Percentiles rank a stretch among this genome's conserved stretches.
phyloP scores from a whole-genome alignment of 495 filamentous ascomycete genomes.

The Hypoxylon cercidicola region DNA sequence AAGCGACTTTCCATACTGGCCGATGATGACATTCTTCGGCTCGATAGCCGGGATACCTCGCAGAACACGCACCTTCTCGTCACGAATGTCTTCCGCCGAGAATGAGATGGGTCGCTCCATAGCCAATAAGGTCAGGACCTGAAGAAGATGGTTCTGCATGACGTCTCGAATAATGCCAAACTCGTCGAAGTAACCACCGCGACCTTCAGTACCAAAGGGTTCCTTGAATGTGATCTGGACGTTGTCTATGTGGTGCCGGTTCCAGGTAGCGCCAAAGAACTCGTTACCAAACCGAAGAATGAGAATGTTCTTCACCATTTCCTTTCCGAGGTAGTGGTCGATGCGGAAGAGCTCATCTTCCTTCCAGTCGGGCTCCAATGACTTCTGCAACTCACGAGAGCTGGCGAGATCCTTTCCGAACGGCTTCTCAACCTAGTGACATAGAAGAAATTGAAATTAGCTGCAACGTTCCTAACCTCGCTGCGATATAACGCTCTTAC shows the following conservation, averaged over 20 bases:
- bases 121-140: constrained; percentile 93
- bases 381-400: constrained; percentile 94
- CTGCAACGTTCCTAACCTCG: neutral
- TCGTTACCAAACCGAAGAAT: constrained; percentile 99
- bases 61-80: constrained; percentile 98
- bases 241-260: constrained; percentile 99
- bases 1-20: constrained; percentile 95
- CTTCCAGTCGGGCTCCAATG: constrained; percentile 96
- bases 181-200: constrained; percentile 99
- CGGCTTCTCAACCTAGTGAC: constrained; percentile 92
- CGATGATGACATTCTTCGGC: constrained; percentile 99
- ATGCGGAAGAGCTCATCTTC: constrained; percentile 99
- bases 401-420: constrained; percentile 97
- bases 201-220: constrained; percentile 98
- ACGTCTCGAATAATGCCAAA: constrained; percentile 99
- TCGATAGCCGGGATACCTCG: constrained; percentile 94
- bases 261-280: constrained; percentile 99
- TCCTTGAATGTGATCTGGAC: constrained; percentile 99
- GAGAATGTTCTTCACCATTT: constrained; percentile 99
- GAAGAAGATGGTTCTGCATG: constrained; percentile 96
- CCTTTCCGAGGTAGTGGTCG: constrained; percentile 99
- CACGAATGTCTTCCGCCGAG: constrained; percentile 97
- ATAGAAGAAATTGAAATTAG: constrained; percentile 27
- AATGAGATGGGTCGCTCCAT: constrained; percentile 99
- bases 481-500: constrained; percentile 59